A percentile compares a stretch with the other conserved stretches of the same genome.
These are phyloP conservation scores for Phytophthora idaei DNA, from an alignment of 352 stramenopile species.

Conservation along the genomic window DNA sequence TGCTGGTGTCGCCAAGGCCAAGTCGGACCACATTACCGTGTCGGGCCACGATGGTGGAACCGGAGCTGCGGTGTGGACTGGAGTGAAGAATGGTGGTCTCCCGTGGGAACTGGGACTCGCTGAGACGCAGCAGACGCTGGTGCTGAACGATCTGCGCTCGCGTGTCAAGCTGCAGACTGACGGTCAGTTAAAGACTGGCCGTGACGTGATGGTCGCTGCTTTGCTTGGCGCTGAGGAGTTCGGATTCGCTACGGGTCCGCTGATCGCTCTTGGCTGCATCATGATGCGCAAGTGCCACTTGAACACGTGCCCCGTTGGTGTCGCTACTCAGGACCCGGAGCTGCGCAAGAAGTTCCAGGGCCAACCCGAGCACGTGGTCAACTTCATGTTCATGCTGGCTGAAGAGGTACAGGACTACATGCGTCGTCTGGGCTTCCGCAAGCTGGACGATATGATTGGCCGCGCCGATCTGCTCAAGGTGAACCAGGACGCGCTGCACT, in stretches of 20 bases:
- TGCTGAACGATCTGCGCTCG: conserved; percentile 94
- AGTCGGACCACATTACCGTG: conserved; percentile 96
- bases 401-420: conserved; percentile 92
- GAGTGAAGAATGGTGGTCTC: conserved; percentile 93
- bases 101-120: conserved; percentile 96
- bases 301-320: conserved; percentile 97
- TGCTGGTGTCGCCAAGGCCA: conserved; percentile 89
- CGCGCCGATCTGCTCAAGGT: conserved; percentile 94
- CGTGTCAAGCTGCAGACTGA: conserved; percentile 96
- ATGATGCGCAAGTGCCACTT: conserved; percentile 99
- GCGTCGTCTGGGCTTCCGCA: conserved; percentile 89
- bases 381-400: conserved; percentile 97
- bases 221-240: conserved; percentile 96
- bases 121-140: conserved; percentile 96
- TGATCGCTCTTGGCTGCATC: conserved; percentile 97
- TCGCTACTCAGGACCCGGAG: conserved; percentile 97
- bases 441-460: conserved; percentile 94
- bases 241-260: conserved; percentile 94
- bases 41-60: conserved; percentile 96
- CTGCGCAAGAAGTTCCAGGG: conserved; percentile 96
- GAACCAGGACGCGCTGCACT: conserved; percentile 70
- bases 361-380: conserved; percentile 96
- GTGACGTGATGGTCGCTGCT: conserved; percentile 94
- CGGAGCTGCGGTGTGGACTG: conserved; percentile 94
- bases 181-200: conserved; percentile 94